Base-by-base conservation (phyloP, 495 filamentous ascomycete genomes). In the Penicillium canescens region DNA sequence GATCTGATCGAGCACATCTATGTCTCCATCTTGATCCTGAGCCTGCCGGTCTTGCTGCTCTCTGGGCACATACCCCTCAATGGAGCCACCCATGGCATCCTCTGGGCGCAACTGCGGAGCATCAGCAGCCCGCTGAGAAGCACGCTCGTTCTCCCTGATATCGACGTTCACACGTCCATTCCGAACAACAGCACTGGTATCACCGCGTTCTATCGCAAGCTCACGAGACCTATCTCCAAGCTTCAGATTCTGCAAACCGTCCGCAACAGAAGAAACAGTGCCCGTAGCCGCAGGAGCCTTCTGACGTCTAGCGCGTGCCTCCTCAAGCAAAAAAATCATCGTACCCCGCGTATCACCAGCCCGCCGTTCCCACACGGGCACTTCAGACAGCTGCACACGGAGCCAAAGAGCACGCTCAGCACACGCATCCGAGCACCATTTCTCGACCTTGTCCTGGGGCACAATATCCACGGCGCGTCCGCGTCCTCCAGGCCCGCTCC, bases 341-440 rank as follows among this genome's bases (percentile, higher is more conserved):
- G 54, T 65, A 26, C 68, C 68, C 9, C 70, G 68, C 13, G 50
- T 48, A 24, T 74, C 65, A 16, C 72, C 68, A 20, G 71, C 79
- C 9, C 75, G 78, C 42, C 91, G 78, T 61, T 86, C 80, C 89
- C 90, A 94, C 7, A 87, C 86, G 0, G 90, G 89, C 53, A 84
- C 82, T 55, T 89, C 85, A 34, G 74, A 84, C 23, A 98, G 79
- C 72, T 98, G 94, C 36, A 93, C 87, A 58, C 89, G 87, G 54
- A 98, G 75, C 69, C 89, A 95, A 57, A 96, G 73, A 14, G 89
- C 91, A 35, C 87, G 78, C 57, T 84, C 79, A 1, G 86, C 88
- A 77, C 94, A 98, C 14, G 75, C 75, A 40, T 88, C 81, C 1
- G 85, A 88, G 66, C 94, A 98, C 90, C 95, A 98, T 63, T 87